These are phyloP conservation scores for Tetrastigma voinierianum DNA, from an alignment of 164 flowering plant genomes.

Conservation along the genomic window DNA sequence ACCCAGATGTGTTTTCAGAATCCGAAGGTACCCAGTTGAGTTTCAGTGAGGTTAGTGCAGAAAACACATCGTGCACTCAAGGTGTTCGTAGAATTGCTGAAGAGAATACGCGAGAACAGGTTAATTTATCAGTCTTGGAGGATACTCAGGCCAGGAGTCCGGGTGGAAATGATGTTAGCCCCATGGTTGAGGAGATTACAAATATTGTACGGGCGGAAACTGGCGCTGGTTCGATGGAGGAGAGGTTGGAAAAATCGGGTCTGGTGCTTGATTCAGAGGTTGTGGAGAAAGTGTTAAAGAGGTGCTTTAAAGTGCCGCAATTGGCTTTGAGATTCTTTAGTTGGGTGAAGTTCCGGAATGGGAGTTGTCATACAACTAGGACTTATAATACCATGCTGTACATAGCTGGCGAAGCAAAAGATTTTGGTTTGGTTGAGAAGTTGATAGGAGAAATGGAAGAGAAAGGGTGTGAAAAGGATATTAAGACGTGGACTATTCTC, in stretches of 20 bases:
- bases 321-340: constrained; percentile 67
- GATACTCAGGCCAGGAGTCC: constrained; percentile 13
- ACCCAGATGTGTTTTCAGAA: constrained; percentile 21
- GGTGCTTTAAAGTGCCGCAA: constrained; percentile 75
- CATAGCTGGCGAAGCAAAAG: constrained; percentile 70
- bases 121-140: constrained; percentile 4
- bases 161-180: constrained; percentile 49
- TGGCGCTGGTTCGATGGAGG: constrained; percentile 47
- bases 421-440: constrained; percentile 48
- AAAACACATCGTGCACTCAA: constrained; percentile 17
- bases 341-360: constrained; percentile 57
- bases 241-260: constrained; percentile 41
- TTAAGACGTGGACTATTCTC: constrained; percentile 81
- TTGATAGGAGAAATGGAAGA: constrained; percentile 65
- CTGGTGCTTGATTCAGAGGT: constrained; percentile 40
- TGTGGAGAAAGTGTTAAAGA: constrained; percentile 75
- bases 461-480: constrained; percentile 40
- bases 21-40: constrained; percentile 13
- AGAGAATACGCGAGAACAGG: constrained; percentile 17
- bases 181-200: constrained; percentile 55
- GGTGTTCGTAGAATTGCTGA: constrained; percentile 54
- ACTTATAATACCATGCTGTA: constrained; percentile 67
- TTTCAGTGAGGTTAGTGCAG: background rate
- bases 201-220: constrained; percentile 48
- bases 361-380: constrained; percentile 48